These are phyloP conservation scores for Diplosphaera chodatii DNA, from an alignment of 139 green algal species.

Conservation along the genomic window DNA sequence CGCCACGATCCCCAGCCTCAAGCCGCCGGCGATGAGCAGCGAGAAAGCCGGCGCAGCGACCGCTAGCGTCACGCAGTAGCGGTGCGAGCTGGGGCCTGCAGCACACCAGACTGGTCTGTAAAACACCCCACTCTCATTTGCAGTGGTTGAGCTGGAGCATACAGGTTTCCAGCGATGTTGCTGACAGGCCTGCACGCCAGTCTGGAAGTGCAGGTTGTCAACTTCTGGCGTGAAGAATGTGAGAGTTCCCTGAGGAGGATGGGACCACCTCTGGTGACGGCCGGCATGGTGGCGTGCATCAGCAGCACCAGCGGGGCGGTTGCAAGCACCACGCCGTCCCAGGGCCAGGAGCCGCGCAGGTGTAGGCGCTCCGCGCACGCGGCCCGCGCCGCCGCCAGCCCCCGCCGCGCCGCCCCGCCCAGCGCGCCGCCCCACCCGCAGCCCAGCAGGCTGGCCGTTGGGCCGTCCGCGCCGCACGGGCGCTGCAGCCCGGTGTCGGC, in stretches of 20 bases:
- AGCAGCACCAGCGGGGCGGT: conserved; percentile 21
- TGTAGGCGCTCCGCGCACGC: conserved; percentile 12
- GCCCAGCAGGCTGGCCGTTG: neutral
- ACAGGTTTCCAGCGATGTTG: no score
- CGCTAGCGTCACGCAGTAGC: conserved; percentile 8
- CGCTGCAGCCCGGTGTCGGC: neutral
- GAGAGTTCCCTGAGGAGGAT: no score
- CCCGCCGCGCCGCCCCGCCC: no score
- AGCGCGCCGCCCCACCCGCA: neutral
- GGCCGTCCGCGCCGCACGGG: neutral
- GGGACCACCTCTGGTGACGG: conserved; percentile 18
- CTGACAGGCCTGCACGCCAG: no score
- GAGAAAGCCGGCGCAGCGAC: conserved; percentile 16
- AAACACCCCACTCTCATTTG: no score
- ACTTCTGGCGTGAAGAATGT: no score
- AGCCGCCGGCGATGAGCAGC: conserved; percentile 5
- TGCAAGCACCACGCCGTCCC: neutral
- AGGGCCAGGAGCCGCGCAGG: neutral
- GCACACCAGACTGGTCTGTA: no score
- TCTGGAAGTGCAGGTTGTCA: no score
- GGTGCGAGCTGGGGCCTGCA: conserved; percentile 14
- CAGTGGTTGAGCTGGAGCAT: no score
- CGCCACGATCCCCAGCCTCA: neutral
- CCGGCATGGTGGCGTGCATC: conserved; percentile 39
- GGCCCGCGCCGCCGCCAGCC: no score